phyloP scores from a whole-genome alignment of 495 filamentous ascomycete genomes.

The Podospora pseudoanserina region DNA sequence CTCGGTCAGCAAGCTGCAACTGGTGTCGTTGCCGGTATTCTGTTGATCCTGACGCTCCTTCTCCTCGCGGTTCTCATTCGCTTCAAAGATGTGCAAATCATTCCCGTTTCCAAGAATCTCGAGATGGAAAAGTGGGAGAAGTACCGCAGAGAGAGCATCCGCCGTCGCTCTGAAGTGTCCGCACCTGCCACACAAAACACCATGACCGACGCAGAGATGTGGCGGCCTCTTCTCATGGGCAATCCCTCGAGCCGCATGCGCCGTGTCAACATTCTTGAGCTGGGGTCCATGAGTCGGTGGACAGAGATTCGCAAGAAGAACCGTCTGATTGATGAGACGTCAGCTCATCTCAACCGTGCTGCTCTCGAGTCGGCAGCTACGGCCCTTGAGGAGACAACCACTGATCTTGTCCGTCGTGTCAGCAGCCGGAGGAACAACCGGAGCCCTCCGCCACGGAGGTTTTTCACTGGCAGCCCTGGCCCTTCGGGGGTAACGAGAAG shows the following conservation, averaged over 20 bases:
- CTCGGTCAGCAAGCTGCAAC: slow-evolving; percentile 63
- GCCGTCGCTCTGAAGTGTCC: slow-evolving; percentile 33
- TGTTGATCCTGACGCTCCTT: slow-evolving; percentile 59
- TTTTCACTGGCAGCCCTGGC: slow-evolving; percentile 22
- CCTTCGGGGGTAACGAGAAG: slow-evolving; percentile 22
- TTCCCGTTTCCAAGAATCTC: slow-evolving; percentile 51
- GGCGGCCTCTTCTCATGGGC: slow-evolving; percentile 64
- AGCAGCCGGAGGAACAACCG: slow-evolving; percentile 35
- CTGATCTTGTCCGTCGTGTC: slow-evolving; percentile 35
- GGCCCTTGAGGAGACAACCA: slow-evolving; percentile 32
- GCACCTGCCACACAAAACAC: slow-evolving; percentile 28
- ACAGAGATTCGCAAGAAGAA: slow-evolving; percentile 68
- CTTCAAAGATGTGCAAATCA: slow-evolving; percentile 62
- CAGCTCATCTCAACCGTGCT: slow-evolving; percentile 40
- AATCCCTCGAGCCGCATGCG: slow-evolving; percentile 63
- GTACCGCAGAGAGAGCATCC: slow-evolving; percentile 39
- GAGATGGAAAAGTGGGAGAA: slow-evolving; percentile 51
- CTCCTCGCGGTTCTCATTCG: slow-evolving; percentile 57
- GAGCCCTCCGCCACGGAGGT: slow-evolving; percentile 15
- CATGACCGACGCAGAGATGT: slow-evolving; percentile 53
- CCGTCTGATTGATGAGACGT: slow-evolving; percentile 48
- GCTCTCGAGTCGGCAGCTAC: slow-evolving; percentile 36
- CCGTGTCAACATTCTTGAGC: slow-evolving; percentile 62
- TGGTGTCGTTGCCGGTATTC: slow-evolving; percentile 58
- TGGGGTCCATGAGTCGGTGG: slow-evolving; percentile 62